Conservation (phyloP, 257 asterid genomes). For the Avicennia marina region DNA sequence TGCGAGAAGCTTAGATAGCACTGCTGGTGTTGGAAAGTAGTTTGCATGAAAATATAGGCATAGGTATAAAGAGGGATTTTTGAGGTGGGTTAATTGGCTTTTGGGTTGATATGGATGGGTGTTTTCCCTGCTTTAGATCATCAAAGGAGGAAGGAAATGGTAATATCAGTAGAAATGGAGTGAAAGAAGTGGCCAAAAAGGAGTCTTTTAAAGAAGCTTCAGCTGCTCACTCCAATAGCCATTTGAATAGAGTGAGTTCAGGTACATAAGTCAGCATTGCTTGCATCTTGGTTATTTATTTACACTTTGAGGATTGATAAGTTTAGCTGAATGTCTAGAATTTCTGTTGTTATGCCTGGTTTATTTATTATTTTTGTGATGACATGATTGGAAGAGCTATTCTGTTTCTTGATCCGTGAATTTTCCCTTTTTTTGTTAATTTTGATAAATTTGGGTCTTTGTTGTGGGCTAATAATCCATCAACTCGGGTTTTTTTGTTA, state of each 20-base stretch:
- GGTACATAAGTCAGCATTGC: too few relatives aligned
- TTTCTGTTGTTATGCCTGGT: too few relatives aligned
- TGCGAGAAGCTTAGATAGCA: background rate
- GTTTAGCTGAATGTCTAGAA: too few relatives aligned
- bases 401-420: too few relatives aligned
- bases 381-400: too few relatives aligned
- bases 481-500: too few relatives aligned
- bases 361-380: too few relatives aligned
- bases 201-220: background rate
- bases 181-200: background rate
- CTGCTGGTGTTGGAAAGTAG: background rate
- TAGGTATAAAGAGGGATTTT: background rate
- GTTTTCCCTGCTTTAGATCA: conserved; percentile 5
- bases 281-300: background rate
- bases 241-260: background rate
- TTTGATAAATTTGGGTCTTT: too few relatives aligned
- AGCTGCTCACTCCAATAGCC: background rate
- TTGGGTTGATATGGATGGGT: conserved; percentile 5
- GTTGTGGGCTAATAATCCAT: too few relatives aligned
- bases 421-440: too few relatives aligned
- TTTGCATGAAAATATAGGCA: background rate
- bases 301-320: background rate
- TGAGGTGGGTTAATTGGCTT: background rate
- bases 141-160: background rate
- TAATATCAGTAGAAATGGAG: background rate